A percentile compares a stretch with the other conserved stretches of the same genome.
Evolutionary conservation across 139 green algal species (phyloP).

Genomic region (Helicosporidium sp.): DNA sequence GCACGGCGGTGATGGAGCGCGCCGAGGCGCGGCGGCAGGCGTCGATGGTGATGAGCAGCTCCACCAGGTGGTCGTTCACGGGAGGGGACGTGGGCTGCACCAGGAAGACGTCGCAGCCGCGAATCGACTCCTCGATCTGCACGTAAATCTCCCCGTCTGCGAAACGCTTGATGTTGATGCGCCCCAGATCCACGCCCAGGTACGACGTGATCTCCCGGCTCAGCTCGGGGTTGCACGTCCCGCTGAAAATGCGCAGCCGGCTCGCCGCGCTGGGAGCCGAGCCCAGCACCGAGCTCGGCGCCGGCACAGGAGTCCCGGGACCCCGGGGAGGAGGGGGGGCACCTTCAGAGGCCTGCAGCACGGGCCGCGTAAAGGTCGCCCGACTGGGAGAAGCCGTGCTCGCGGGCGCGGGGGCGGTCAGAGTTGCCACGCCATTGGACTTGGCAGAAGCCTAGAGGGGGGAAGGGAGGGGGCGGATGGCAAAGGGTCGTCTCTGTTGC

Average conservation of each 20-base stretch:
- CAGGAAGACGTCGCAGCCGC: conserved; percentile 96
- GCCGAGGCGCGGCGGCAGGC: conserved; percentile 78
- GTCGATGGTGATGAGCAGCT: conserved; percentile 93
- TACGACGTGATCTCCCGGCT: conserved; percentile 84
- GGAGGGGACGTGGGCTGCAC: conserved; percentile 89
- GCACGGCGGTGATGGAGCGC: conserved; percentile 86
- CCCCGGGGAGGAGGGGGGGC: neutral
- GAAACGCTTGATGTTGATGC: conserved; percentile 91
- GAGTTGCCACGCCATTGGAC: neutral
- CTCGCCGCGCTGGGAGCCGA: conserved; percentile 8
- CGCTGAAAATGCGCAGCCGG: conserved; percentile 57
- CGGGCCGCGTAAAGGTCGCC: conserved; percentile 1
- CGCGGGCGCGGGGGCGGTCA: neutral
- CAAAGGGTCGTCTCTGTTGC: too few species aligned
- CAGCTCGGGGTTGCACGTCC: conserved; percentile 54
- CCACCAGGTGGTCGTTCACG: conserved; percentile 95
- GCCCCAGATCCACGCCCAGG: conserved; percentile 79
- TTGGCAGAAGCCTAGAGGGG: neutral
- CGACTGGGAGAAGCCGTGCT: neutral
- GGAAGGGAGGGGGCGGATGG: too few species aligned
- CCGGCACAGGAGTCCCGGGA: neutral
- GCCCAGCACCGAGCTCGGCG: neutral
- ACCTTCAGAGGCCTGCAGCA: conserved; percentile 3
- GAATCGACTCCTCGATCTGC: conserved; percentile 82
- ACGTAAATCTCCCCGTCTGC: conserved; percentile 99